Evolutionary conservation across 2,329 filamentous ascomycete species (phyloP).

Genomic region (Lasiodiplodia hormozganensis): DNA sequence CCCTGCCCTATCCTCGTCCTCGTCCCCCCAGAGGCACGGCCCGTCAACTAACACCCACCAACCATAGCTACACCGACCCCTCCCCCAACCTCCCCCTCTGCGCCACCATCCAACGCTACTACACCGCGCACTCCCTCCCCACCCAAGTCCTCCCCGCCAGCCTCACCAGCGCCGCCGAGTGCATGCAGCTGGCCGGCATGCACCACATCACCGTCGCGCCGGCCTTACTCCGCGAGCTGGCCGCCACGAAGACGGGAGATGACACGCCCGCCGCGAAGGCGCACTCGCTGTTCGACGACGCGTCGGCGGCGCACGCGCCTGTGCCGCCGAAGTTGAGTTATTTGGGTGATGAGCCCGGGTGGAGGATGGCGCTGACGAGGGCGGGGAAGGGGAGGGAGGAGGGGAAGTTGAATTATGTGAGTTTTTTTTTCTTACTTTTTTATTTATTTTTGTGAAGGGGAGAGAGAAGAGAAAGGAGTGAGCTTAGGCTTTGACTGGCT

Average conservation of each 20-base stretch:
- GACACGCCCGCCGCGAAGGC: not conserved
- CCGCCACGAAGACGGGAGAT: slow-evolving; percentile 25
- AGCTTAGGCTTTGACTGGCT: too few species aligned
- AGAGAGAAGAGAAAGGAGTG: too few species aligned
- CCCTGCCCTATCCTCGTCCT: not conserved
- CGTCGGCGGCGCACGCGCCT: not conserved
- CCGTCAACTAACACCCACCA: not conserved
- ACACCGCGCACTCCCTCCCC: slow-evolving; percentile 47
- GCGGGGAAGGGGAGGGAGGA: slow-evolving; percentile 11
- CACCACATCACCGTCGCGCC: slow-evolving; percentile 67
- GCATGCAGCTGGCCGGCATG: slow-evolving; percentile 64
- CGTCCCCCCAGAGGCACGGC: slow-evolving; percentile 22
- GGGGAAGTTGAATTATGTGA: slow-evolving; percentile 19
- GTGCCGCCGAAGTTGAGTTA: slow-evolving; percentile 20
- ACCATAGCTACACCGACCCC: slow-evolving; percentile 53
- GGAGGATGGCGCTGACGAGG: slow-evolving; percentile 3
- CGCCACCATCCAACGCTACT: slow-evolving; percentile 61
- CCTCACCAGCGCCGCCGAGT: slow-evolving; percentile 63
- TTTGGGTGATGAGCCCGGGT: slow-evolving; percentile 2
- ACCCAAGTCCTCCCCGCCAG: slow-evolving; percentile 64
- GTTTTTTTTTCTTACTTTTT: not conserved
- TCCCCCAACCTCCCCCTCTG: slow-evolving; percentile 60
- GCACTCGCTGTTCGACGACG: slow-evolving; percentile 3
- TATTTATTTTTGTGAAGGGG: too few species aligned
- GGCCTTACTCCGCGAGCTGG: slow-evolving; percentile 52